phyloP scores from a whole-genome alignment of 495 filamentous ascomycete species.

The Daldinia decipiens region DNA sequence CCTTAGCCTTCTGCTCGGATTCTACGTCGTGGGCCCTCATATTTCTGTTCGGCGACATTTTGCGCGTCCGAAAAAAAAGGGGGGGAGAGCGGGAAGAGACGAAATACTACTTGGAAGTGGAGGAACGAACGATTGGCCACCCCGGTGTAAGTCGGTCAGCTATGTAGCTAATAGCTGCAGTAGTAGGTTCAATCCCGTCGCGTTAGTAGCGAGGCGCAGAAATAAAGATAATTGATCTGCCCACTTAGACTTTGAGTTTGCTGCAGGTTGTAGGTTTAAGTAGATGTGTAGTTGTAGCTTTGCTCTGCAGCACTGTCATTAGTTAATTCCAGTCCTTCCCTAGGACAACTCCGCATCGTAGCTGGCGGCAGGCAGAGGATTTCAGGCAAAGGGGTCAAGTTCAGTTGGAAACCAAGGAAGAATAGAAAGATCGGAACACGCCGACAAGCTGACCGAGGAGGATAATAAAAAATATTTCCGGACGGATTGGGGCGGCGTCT shows the following conservation, averaged over 20 bases:
- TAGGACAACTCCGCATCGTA: slow-evolving; percentile 30
- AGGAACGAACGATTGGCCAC: background rate
- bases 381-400: background rate
- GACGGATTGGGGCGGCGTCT: slow-evolving; percentile 4
- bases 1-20: slow-evolving; percentile 35
- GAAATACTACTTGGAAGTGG: background rate
- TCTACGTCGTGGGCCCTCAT: slow-evolving; percentile 39
- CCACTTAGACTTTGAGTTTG: slow-evolving; percentile 3
- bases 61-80: background rate
- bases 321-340: slow-evolving; percentile 18
- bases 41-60: slow-evolving; percentile 25
- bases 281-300: background rate
- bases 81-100: background rate
- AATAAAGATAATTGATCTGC: background rate
- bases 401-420: background rate
- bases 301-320: slow-evolving; percentile 8
- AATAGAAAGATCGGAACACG: slow-evolving; percentile 24
- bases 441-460: slow-evolving; percentile 17
- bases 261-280: background rate
- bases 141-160: background rate
- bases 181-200: background rate
- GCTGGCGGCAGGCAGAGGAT: background rate
- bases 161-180: background rate
- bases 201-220: background rate
- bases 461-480: background rate